Evolutionary conservation across 495 filamentous ascomycete genomes (phyloP).

Genomic region (Penicillium canariense): DNA sequence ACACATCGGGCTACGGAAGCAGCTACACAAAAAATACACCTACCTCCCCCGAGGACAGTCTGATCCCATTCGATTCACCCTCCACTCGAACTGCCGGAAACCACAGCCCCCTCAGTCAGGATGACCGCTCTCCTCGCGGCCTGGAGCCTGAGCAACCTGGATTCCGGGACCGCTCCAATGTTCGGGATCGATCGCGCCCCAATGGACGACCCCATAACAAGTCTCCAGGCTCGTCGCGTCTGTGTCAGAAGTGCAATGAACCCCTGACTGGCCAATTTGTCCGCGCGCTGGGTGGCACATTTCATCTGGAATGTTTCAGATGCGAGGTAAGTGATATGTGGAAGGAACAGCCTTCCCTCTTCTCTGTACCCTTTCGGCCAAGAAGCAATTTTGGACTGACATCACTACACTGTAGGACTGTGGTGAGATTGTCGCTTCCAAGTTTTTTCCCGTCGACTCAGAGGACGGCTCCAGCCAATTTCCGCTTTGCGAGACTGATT

Average conservation of each 20-base stretch:
- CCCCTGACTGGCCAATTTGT: conserved; percentile 93
- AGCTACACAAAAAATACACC: conserved; percentile 43
- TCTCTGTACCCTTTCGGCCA: not conserved
- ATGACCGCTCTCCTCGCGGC: conserved; percentile 35
- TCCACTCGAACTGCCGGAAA: conserved; percentile 33
- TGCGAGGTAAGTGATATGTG: conserved; percentile 73
- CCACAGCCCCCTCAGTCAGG: conserved; percentile 31
- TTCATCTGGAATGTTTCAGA: conserved; percentile 96
- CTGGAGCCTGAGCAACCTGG: conserved; percentile 38
- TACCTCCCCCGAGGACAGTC: conserved; percentile 45
- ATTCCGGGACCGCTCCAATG: conserved; percentile 37
- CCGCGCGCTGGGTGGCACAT: conserved; percentile 85
- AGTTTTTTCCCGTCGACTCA: conserved; percentile 96
- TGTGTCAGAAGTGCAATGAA: conserved; percentile 87
- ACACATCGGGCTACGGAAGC: conserved; percentile 40
- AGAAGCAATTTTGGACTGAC: not conserved
- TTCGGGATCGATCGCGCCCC: conserved; percentile 44
- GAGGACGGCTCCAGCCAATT: conserved; percentile 83
- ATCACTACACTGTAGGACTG: conserved; percentile 68
- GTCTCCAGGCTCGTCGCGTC: conserved; percentile 46
- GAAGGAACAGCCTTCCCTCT: not conserved
- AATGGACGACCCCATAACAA: conserved; percentile 45
- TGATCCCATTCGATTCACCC: conserved; percentile 45
- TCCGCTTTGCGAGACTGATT: conserved; percentile 96
- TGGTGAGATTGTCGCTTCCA: conserved; percentile 91